Evolutionary conservation across 2,329 filamentous ascomycete species (phyloP).

Genomic region (Apiospora hydei): DNA sequence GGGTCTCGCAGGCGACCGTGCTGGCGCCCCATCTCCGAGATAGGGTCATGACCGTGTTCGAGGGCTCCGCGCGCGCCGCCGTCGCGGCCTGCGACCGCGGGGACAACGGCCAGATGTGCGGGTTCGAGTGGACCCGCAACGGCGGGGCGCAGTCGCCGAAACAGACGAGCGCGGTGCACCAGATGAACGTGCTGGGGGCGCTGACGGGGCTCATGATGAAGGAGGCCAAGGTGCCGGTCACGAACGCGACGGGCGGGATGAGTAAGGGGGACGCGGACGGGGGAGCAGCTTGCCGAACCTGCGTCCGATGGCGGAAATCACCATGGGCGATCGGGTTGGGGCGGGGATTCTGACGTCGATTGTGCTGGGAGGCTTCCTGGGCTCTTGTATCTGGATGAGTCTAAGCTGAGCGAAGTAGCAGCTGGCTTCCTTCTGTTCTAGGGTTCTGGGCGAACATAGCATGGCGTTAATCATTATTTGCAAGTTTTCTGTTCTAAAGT

Average conservation of each 20-base stretch:
- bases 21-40: conserved; percentile 57
- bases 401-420: background rate
- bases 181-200: conserved; percentile 53
- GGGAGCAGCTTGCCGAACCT: background rate
- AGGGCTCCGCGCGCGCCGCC: conserved; percentile 56
- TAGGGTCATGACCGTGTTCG: conserved; percentile 53
- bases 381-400: conserved; percentile 26
- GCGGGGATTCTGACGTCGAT: conserved; percentile 23
- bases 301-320: background rate
- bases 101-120: conserved; percentile 48
- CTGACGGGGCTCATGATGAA: conserved; percentile 48
- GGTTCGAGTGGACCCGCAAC: conserved; percentile 51
- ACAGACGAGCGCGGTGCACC: conserved; percentile 52
- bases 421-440: background rate
- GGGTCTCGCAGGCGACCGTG: conserved; percentile 57
- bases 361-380: background rate
- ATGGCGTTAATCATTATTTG: background rate
- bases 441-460: background rate
- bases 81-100: conserved; percentile 57
- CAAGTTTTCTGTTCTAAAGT: background rate
- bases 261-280: conserved; percentile 24
- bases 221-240: conserved; percentile 16
- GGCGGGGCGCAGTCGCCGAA: conserved; percentile 46
- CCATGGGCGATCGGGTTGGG: conserved; percentile 6
- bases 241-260: conserved; percentile 25